Base-by-base conservation (phyloP, 2,329 filamentous ascomycete genomes). In the Tolypocladium sp. region DNA sequence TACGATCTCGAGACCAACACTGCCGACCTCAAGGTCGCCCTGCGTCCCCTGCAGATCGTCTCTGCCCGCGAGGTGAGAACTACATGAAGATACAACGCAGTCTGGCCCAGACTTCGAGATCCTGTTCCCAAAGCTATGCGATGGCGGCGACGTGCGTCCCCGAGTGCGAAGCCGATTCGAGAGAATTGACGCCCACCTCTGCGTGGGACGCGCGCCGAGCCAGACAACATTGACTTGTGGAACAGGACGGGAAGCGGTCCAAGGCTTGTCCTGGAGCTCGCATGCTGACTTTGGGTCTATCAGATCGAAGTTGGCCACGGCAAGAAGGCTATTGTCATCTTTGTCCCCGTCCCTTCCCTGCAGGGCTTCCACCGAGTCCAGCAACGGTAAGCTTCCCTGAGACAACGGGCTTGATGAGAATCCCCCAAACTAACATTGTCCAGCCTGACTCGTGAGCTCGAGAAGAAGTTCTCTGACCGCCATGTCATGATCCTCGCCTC, bases 401-500 rank as follows among this genome's bases (percentile, higher is more conserved):
- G 3, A 20, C n/a, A 17, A 42, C n/a, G 12, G 22, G 15, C 62
- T 4, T n/a, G 8, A 15, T 55, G 51, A 5, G 10, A 44, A 57
- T 27, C 27, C 51, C n/a, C 49, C 7, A 9, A 15, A 59, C 66
- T 74, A 62, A 71, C 61, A 2, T n/a, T n/a, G n/a, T 4, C 4
- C 60, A 97, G 93, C 77, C 88, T 99, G 77, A 99, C 94, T 81
- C 94, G 94, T 82, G 94, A 99, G 87, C 92, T 99, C 77, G 94
- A 99, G 90, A 99, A 99, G 92, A 99, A 99, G 86, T 99, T 99
- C 91, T 97, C 94, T 68, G 94, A 99, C 87, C 94, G 94, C 82
- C 94, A 99, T 82, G 94, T 99, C 79, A 85, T 99, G 79, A 92
- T 99, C 87, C 89, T 99, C 73, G 94, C 94, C 72, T 95, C 93